Base-by-base conservation (phyloP, 2,329 filamentous ascomycete genomes). In the Diaporthe sp. region DNA sequence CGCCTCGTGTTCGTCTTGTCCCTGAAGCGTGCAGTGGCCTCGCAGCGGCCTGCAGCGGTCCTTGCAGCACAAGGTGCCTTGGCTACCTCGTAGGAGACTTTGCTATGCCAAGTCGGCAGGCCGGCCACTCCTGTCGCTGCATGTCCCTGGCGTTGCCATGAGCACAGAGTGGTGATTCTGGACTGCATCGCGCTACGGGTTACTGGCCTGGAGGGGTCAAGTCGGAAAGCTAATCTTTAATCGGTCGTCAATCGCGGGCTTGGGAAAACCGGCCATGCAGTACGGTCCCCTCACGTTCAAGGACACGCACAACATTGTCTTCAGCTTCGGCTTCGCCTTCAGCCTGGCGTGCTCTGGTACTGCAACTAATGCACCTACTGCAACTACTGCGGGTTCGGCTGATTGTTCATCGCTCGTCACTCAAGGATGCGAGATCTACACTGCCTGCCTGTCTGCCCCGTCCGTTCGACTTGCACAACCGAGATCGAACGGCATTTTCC, bases 21-120 rank as follows among this genome's bases (percentile, higher is more conserved):
- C 80, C 80, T 81, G 78, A 79, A 75, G 77, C 78, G 76, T 80
- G 80, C 80, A 81, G 77, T 75, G 75, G 75, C 75, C 68, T 75
- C 74, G 70, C 75, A 73, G 71, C 34, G 72, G 71, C 75, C 76
- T 77, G 78, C 77, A 78, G 77, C 34, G n/a, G 46, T 28, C 46
- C 49, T 55, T 70, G 49, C 65, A 70, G 65, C 65, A 70, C 49
- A n/a, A 70, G 49, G 49, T 55, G 49, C 65, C 65, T 70, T 68
- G 46, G 62, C 62, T 68, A 22, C 46, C 34, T 53, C n/a, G 49
- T 70, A 42, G 46, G 65, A 70, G 65, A 42, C 65, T 53, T 58
- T 74, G 34, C 65, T 67, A 39, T 17, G 61, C 55, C 71, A 55
- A 57, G 34, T 62, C 70, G 65, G 65, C 22, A 25, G 46, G 46